Percentiles rank a stretch among this genome's conserved stretches.
Conservation (phyloP, 1,284 basidiomycete genomes). For the Sporisorium graminicola region DNA sequence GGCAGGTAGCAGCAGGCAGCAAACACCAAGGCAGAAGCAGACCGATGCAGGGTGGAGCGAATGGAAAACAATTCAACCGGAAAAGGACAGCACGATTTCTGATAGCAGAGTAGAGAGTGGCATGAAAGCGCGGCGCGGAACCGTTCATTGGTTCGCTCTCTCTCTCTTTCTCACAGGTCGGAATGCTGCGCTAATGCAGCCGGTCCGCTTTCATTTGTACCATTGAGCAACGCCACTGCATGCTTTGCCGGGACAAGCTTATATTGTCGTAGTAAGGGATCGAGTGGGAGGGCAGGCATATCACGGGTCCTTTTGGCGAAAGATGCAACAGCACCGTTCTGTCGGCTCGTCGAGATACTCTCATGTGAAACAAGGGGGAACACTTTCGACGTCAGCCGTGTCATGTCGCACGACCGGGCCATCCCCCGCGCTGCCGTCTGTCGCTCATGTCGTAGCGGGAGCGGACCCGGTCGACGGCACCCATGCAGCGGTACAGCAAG, state of each 20-base stretch:
- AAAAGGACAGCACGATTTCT: not conserved
- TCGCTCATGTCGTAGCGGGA: not conserved
- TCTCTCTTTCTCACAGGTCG: not conserved
- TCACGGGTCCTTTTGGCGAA: not conserved
- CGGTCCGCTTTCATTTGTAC: not conserved
- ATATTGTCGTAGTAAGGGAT: no score
- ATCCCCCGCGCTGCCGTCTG: not conserved
- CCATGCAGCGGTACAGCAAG: not conserved
- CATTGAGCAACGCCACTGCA: no score
- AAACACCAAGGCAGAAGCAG: not conserved
- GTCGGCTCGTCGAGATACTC: not conserved
- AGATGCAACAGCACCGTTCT: not conserved
- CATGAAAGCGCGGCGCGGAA: conserved; percentile 8
- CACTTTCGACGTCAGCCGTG: not conserved
- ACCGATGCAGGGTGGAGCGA: no score
- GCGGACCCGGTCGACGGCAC: not conserved
- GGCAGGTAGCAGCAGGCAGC: not conserved
- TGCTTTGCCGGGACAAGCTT: no score
- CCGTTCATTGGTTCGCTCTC: not conserved
- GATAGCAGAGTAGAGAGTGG: not conserved
- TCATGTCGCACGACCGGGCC: not conserved
- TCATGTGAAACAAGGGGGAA: not conserved
- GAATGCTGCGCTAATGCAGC: not conserved
- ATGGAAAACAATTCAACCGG: not conserved
- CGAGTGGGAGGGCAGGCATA: not conserved